phyloP scores from a whole-genome alignment of 352 stramenopile species.

The Aphanomyces stellatus region DNA sequence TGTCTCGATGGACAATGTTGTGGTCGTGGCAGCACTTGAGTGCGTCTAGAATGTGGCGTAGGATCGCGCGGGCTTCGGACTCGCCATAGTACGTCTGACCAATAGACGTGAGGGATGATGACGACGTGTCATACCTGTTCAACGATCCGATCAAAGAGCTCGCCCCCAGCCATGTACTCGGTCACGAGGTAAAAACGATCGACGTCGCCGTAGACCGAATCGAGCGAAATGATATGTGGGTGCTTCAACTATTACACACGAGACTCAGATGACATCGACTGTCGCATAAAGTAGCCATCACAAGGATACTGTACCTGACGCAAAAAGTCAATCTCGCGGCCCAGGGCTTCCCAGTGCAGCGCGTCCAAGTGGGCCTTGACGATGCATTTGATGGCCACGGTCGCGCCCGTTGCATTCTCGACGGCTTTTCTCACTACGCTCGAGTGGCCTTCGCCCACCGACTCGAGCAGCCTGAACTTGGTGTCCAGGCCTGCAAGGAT shows the following conservation, averaged over 20 bases:
- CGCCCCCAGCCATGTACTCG: too few relatives aligned
- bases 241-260: constrained; percentile 72
- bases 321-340: constrained; percentile 59
- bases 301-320: constrained; percentile 31
- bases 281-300: too few relatives aligned
- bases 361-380: constrained; percentile 68
- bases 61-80: constrained; percentile 67
- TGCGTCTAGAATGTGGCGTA: constrained; percentile 64
- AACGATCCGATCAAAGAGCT: constrained; percentile 87
- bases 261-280: background rate
- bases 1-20: constrained; percentile 66
- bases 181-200: constrained; percentile 87
- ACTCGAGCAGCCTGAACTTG: too few relatives aligned
- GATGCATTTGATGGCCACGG: constrained; percentile 87
- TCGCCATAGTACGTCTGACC: constrained; percentile 65
- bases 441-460: constrained; percentile 85
- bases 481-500: too few relatives aligned
- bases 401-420: constrained; percentile 65
- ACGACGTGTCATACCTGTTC: constrained; percentile 34
- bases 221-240: constrained; percentile 83
- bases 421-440: constrained; percentile 79
- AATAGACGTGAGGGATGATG: background rate
- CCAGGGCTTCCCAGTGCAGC: constrained; percentile 67
- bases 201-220: constrained; percentile 85
- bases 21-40: constrained; percentile 84